Conservation (phyloP, 768 basidiomycete species). For the Tricholoma sp. region DNA sequence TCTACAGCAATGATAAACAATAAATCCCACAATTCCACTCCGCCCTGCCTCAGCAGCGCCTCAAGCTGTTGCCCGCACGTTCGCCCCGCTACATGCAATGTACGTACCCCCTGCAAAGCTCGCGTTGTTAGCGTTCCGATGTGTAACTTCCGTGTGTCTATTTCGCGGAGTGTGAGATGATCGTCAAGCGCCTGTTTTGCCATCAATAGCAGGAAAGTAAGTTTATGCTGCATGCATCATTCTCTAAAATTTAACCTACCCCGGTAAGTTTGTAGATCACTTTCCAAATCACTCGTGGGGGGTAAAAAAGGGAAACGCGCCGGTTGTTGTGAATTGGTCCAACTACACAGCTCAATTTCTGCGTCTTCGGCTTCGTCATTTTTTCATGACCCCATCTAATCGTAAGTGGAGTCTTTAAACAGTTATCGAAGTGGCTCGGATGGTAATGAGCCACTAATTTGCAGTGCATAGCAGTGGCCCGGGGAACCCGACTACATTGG, state of each 20-base stretch:
- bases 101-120: not conserved
- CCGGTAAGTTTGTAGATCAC: not conserved
- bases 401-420: too few relatives aligned
- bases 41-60: not conserved
- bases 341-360: not conserved
- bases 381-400: too few relatives aligned
- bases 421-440: too few relatives aligned
- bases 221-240: too few relatives aligned
- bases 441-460: too few relatives aligned
- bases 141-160: not conserved
- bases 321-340: not conserved
- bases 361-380: too few relatives aligned
- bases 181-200: not conserved
- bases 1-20: not conserved
- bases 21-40: not conserved
- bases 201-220: not conserved
- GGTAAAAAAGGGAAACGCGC: not conserved
- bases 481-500: too few relatives aligned
- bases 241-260: too few relatives aligned
- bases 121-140: not conserved
- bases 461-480: too few relatives aligned
- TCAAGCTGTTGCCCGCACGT: not conserved
- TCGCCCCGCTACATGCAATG: not conserved
- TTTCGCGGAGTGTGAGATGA: not conserved
- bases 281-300: not conserved